Evolutionary conservation across 1,284 basidiomycete species (phyloP).

Genomic region (Boletus semigastroideus): DNA sequence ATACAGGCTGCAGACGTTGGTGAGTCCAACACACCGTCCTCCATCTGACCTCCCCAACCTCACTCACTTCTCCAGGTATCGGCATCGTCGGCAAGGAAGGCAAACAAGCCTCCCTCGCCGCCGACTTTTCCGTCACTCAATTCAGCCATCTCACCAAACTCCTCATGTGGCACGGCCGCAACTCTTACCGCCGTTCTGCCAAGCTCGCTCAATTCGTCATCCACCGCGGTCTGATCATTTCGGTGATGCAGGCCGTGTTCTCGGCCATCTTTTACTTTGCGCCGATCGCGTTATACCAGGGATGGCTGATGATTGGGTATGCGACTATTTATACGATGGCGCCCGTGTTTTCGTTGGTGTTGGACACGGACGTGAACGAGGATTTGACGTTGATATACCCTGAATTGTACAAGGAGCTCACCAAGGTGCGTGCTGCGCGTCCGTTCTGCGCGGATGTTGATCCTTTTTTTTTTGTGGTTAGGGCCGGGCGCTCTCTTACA

Average conservation of each 20-base stretch:
- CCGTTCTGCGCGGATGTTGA: not conserved
- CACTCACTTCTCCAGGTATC: slow-evolving; percentile 58
- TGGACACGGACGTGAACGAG: slow-evolving; percentile 95
- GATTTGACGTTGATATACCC: slow-evolving; percentile 95
- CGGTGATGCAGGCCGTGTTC: slow-evolving; percentile 96
- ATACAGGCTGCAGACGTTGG: slow-evolving; percentile 94
- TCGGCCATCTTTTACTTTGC: slow-evolving; percentile 99
- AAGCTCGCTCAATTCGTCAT: slow-evolving; percentile 99
- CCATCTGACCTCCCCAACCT: not conserved
- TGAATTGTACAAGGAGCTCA: slow-evolving; percentile 96
- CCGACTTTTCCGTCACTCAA: slow-evolving; percentile 97
- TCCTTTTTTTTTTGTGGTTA: slow-evolving; percentile 32
- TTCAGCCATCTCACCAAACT: slow-evolving; percentile 95
- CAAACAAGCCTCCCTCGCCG: slow-evolving; percentile 95
- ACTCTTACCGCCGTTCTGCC: slow-evolving; percentile 96
- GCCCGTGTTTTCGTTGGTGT: slow-evolving; percentile 94
- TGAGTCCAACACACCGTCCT: slow-evolving; percentile 40
- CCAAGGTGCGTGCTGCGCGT: slow-evolving; percentile 59
- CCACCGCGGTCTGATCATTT: slow-evolving; percentile 96
- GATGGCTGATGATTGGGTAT: slow-evolving; percentile 98
- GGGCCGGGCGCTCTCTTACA: slow-evolving; percentile 91
- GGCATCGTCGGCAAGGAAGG: slow-evolving; percentile 99
- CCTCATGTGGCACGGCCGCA: slow-evolving; percentile 95
- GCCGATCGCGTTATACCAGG: slow-evolving; percentile 97
- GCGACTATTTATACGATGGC: slow-evolving; percentile 99